Percentiles rank a stretch among this genome's conserved stretches.
Conservation (phyloP, 1,284 basidiomycete genomes). For the Tranzscheliella williamsii region DNA sequence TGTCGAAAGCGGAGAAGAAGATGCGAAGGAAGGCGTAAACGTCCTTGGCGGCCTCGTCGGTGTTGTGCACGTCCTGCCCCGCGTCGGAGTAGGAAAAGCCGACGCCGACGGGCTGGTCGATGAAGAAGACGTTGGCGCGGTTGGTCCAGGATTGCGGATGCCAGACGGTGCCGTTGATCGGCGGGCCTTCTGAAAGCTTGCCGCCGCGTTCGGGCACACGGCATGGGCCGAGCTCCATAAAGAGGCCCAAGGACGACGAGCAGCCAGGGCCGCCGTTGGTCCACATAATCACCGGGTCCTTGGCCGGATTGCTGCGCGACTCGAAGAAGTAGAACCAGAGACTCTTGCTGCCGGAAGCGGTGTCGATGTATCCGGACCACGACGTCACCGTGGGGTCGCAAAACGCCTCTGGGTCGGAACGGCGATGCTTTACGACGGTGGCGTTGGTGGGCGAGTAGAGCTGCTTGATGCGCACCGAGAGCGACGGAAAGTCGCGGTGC, state of each 20-base stretch:
- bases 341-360: slow-evolving; percentile 68
- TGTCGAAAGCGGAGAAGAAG: slow-evolving; percentile 60
- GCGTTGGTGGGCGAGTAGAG: slow-evolving; percentile 24
- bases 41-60: slow-evolving; percentile 58
- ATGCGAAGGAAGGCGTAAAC: slow-evolving; percentile 61
- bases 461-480: slow-evolving; percentile 49
- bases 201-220: slow-evolving; percentile 31
- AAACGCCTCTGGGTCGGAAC: slow-evolving; percentile 47
- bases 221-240: slow-evolving; percentile 71
- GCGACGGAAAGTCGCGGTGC: slow-evolving; percentile 46
- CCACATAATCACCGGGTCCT: slow-evolving; percentile 67
- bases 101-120: slow-evolving; percentile 73
- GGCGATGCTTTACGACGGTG: slow-evolving; percentile 16
- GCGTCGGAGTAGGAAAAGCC: slow-evolving; percentile 74
- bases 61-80: slow-evolving; percentile 63
- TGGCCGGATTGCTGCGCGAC: slow-evolving; percentile 70
- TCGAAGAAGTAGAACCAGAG: slow-evolving; percentile 87
- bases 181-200: slow-evolving; percentile 28
- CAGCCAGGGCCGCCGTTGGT: slow-evolving; percentile 59
- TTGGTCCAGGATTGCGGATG: slow-evolving; percentile 72
- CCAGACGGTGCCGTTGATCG: slow-evolving; percentile 67
- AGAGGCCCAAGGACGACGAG: slow-evolving; percentile 64
- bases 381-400: slow-evolving; percentile 54
- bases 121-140: slow-evolving; percentile 72
- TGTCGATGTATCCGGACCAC: slow-evolving; percentile 66